These are phyloP conservation scores for Fusarium dlaminii DNA, from an alignment of 2,329 filamentous ascomycete species.

Conservation along the genomic window DNA sequence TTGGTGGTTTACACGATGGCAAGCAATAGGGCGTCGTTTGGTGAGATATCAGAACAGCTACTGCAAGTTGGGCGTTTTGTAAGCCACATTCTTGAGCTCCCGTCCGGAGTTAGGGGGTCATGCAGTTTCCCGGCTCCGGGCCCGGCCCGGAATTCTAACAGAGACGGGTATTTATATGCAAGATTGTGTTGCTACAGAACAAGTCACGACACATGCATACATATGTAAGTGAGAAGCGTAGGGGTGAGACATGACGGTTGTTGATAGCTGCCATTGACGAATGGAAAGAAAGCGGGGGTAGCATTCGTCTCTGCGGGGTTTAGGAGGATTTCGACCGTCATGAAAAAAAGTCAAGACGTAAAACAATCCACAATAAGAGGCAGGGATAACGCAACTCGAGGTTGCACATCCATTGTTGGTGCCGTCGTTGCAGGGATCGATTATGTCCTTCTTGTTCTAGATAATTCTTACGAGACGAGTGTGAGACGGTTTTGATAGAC, in stretches of 20 bases:
- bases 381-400: neutral
- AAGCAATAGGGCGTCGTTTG: slow-evolving; percentile 11
- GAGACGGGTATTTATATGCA: neutral
- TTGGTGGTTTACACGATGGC: slow-evolving; percentile 14
- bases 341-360: slow-evolving; percentile 1
- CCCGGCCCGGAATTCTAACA: slow-evolving; percentile 4
- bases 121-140: slow-evolving; percentile 12
- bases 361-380: neutral
- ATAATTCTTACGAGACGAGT: slow-evolving; percentile 3
- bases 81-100: neutral
- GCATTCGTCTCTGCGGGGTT: slow-evolving; percentile 18
- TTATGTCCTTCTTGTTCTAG: slow-evolving; percentile 16
- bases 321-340: neutral
- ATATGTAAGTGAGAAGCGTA: slow-evolving; percentile 1
- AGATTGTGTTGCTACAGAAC: neutral
- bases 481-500: neutral
- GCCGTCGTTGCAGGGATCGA: neutral
- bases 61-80: neutral
- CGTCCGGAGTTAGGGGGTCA: neutral
- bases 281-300: slow-evolving; percentile 5
- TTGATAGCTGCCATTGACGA: slow-evolving; percentile 27
- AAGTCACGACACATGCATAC: neutral
- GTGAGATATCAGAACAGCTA: neutral
- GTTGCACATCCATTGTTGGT: neutral
- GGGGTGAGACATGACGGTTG: neutral